A percentile compares a stretch with the other conserved stretches of the same genome.
These are phyloP conservation scores for Aureobasidium pullulans DNA, from an alignment of 2,329 filamentous ascomycete genomes.

Conservation along the genomic window DNA sequence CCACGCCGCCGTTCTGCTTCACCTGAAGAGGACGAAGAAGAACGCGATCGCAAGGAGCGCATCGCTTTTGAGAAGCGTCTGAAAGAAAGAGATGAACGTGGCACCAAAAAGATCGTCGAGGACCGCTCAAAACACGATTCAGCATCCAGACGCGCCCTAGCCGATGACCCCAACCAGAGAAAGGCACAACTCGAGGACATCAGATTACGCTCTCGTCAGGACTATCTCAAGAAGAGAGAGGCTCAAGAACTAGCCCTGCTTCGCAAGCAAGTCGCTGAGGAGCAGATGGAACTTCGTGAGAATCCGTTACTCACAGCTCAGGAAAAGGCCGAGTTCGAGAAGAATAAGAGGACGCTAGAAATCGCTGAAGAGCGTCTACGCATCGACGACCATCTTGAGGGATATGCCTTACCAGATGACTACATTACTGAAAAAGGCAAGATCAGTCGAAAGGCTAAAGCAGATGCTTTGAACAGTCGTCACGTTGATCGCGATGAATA, in stretches of 20 bases:
- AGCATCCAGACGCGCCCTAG: conserved; percentile 54
- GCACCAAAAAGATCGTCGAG: conserved; percentile 59
- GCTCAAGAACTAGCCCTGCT: conserved; percentile 78
- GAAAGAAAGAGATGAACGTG: conserved; percentile 61
- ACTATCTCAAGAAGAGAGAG: conserved; percentile 90
- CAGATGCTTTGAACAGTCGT: conserved; percentile 81
- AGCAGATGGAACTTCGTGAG: conserved; percentile 66
- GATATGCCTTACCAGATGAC: conserved; percentile 88
- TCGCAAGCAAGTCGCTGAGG: conserved; percentile 82
- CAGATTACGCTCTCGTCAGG: conserved; percentile 75
- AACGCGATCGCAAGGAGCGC: conserved; percentile 64
- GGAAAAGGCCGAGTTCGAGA: conserved; percentile 81
- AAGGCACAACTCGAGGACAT: conserved; percentile 71
- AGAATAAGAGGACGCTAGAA: conserved; percentile 63
- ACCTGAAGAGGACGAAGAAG: conserved; percentile 29
- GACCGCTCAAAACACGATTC: conserved; percentile 46
- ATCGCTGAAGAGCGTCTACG: conserved; percentile 64
- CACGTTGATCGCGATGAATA: conserved; percentile 83
- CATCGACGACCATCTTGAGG: conserved; percentile 88
- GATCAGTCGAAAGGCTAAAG: conserved; percentile 77
- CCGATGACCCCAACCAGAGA: conserved; percentile 60
- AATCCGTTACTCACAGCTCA: conserved; percentile 66
- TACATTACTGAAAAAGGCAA: conserved; percentile 93
- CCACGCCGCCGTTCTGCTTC: conserved; percentile 20
- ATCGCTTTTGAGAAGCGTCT: conserved; percentile 74